Evolutionary conservation across 768 basidiomycete species (phyloP).

Genomic region (Tulasnella calospora): DNA sequence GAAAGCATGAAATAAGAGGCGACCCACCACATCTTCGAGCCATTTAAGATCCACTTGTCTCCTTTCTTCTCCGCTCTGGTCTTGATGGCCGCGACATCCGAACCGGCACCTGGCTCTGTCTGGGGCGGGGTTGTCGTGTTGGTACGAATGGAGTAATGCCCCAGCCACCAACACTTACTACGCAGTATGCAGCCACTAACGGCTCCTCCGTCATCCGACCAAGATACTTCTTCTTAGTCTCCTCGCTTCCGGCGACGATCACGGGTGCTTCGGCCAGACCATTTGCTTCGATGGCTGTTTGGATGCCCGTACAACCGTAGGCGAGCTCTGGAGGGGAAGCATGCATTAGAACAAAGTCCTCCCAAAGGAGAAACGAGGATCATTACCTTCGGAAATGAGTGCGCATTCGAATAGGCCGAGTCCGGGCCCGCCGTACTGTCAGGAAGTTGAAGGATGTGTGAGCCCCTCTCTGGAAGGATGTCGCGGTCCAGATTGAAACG

Average conservation of each 20-base stretch:
- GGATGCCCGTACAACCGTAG: conserved; percentile 37
- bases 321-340: conserved; percentile 30
- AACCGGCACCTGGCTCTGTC: conserved; percentile 40
- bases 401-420: conserved; percentile 37
- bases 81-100: conserved; percentile 40
- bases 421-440: conserved; percentile 38
- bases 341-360: too few species aligned
- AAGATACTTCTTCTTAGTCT: conserved; percentile 39
- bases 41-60: conserved; percentile 36
- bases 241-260: conserved; percentile 37
- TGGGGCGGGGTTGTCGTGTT: neutral
- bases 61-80: conserved; percentile 38
- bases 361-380: neutral
- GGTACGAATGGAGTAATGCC: neutral
- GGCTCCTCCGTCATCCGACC: conserved; percentile 41
- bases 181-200: conserved; percentile 39
- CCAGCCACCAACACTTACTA: conserved; percentile 26
- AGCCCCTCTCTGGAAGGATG: neutral
- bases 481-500: neutral
- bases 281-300: conserved; percentile 40
- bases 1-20: neutral
- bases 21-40: conserved; percentile 38
- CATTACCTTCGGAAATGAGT: conserved; percentile 37
- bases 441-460: neutral
- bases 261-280: conserved; percentile 38